These are phyloP conservation scores for Backusella australiensis DNA, from an alignment of 192 early-diverging fungal species.

Conservation along the genomic window DNA sequence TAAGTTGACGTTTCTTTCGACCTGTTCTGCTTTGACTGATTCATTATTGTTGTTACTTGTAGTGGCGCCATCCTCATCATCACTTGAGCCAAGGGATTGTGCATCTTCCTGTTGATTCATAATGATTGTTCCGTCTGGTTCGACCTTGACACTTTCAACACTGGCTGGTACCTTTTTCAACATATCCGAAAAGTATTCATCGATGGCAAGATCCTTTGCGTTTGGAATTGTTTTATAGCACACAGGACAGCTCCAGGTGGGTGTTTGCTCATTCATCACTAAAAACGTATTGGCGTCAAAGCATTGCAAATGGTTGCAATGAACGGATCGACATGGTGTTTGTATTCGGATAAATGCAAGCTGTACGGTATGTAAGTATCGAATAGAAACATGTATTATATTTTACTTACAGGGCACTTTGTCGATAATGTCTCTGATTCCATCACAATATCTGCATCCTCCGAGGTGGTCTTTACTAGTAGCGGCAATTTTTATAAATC, in stretches of 20 bases:
- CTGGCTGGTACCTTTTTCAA: slow-evolving; percentile 28
- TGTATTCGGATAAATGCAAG: slow-evolving; percentile 66
- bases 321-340: slow-evolving; percentile 55
- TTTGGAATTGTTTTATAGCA: slow-evolving; percentile 55
- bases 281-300: slow-evolving; percentile 78
- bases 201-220: slow-evolving; percentile 62
- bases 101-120: background rate
- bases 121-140: slow-evolving; percentile 32
- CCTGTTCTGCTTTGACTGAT: background rate
- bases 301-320: slow-evolving; percentile 79
- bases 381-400: background rate
- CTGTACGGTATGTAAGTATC: slow-evolving; percentile 20
- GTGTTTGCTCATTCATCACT: slow-evolving; percentile 64
- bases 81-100: background rate
- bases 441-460: slow-evolving; percentile 67
- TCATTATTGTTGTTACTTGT: background rate
- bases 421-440: slow-evolving; percentile 63
- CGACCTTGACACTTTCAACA: slow-evolving; percentile 43
- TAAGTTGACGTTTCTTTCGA: background rate
- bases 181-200: slow-evolving; percentile 54
- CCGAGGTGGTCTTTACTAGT: slow-evolving; percentile 35
- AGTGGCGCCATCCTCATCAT: background rate
- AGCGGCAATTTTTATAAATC: background rate
- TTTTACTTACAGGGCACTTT: slow-evolving; percentile 66
- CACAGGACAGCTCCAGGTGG: slow-evolving; percentile 74